phyloP scores from a whole-genome alignment of 2,329 filamentous ascomycete species.

The Xylariaceae sp. region DNA sequence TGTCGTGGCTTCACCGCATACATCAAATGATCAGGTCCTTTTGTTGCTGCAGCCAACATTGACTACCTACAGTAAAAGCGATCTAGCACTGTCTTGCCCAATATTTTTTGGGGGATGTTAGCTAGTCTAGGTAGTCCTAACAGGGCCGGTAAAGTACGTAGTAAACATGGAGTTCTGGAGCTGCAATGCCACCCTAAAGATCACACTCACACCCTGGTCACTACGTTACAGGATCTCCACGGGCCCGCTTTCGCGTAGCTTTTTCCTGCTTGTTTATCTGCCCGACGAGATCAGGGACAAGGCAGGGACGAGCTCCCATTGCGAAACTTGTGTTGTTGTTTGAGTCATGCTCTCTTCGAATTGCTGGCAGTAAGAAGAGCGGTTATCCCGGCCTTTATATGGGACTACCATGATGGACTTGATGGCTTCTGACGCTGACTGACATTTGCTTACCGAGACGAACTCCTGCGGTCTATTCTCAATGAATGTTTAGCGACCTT shows the following conservation, averaged over 20 bases:
- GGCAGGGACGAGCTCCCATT: no score
- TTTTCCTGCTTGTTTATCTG: constrained; percentile 16
- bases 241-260: constrained; percentile 29
- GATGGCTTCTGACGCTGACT: no score
- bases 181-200: constrained; percentile 36
- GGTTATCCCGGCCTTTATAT: no score
- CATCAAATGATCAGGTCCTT: constrained; percentile 14
- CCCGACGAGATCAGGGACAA: constrained; percentile 13
- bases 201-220: constrained; percentile 30
- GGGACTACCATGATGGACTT: no score
- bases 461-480: no score
- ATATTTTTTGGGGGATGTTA: constrained; percentile 23
- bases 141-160: constrained; percentile 21
- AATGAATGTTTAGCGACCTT: no score
- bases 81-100: constrained; percentile 18
- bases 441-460: no score
- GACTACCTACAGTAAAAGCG: constrained; percentile 18
- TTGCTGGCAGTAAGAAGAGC: no score
- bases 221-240: constrained; percentile 37
- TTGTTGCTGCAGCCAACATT: constrained; percentile 11
- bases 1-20: constrained; percentile 17
- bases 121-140: no score
- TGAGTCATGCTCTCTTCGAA: constrained; percentile 8
- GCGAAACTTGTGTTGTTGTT: background rate
- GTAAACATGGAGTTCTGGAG: constrained; percentile 28